These are phyloP conservation scores for Candida ponderosae DNA, from an alignment of 805 yeast genomes.

Conservation along the genomic window DNA sequence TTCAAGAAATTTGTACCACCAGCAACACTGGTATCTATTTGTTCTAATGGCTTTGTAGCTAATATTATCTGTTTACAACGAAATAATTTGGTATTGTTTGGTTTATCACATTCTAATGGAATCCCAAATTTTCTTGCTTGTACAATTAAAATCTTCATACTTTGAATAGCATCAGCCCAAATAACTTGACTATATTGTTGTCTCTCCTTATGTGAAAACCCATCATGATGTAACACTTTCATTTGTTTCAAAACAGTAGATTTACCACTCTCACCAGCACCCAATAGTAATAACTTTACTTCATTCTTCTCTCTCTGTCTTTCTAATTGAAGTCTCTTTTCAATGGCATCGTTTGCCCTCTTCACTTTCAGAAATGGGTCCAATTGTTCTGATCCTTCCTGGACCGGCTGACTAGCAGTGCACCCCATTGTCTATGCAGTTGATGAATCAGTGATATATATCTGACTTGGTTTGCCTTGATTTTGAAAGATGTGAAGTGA, in stretches of 20 bases:
- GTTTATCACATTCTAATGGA: conserved; percentile 56
- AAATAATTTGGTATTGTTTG: conserved; percentile 33
- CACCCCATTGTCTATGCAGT: conserved; percentile 53
- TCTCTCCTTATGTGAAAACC: conserved; percentile 75
- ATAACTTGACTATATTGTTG: conserved; percentile 76
- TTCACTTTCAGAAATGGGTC: conserved; percentile 50
- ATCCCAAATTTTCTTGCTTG: conserved; percentile 66
- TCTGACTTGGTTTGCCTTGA: too few species aligned
- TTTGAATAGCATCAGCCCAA: conserved; percentile 86
- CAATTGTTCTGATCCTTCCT: conserved; percentile 23
- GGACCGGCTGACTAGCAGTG: conserved; percentile 40
- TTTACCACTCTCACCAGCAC: conserved; percentile 94
- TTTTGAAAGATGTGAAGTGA: too few species aligned
- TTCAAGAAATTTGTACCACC: conserved; percentile 58
- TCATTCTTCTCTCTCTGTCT: conserved; percentile 49
- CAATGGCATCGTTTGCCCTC: conserved; percentile 54
- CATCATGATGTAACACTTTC: conserved; percentile 77
- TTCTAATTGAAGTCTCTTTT: conserved; percentile 46
- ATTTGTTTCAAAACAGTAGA: conserved; percentile 88
- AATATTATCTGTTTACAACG: conserved; percentile 42
- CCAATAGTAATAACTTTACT: conserved; percentile 69
- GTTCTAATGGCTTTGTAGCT: conserved; percentile 49
- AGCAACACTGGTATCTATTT: conserved; percentile 57
- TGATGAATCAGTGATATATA: too few species aligned
- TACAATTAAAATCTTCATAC: conserved; percentile 71